Percentiles rank a stretch among this genome's conserved stretches.
phyloP scores from a whole-genome alignment of 1,139 yeast genomes.

The Saccharomyces hybrid region DNA sequence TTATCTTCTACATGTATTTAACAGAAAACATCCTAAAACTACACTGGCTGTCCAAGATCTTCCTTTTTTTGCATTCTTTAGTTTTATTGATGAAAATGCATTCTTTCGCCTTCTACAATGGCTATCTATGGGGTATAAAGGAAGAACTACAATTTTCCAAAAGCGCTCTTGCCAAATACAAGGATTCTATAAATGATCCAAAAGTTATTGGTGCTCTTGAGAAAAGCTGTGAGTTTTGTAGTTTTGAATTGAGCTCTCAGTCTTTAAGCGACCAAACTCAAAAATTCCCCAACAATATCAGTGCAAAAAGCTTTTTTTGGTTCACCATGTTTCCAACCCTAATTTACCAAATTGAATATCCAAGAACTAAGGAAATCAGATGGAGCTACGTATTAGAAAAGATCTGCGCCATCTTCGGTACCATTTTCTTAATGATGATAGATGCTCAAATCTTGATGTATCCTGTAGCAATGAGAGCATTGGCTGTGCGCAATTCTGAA shows the following conservation, averaged over 20 bases:
- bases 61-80: slow-evolving; percentile 69
- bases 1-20: slow-evolving; percentile 41
- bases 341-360: slow-evolving; percentile 72
- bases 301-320: slow-evolving; percentile 56
- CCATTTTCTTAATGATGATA: slow-evolving; percentile 71
- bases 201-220: slow-evolving; percentile 33
- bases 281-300: slow-evolving; percentile 64
- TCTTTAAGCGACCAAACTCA: slow-evolving; percentile 20
- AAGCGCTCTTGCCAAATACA: slow-evolving; percentile 25
- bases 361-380: slow-evolving; percentile 63
- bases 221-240: slow-evolving; percentile 52
- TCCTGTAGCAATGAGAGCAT: slow-evolving; percentile 62
- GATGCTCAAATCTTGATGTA: slow-evolving; percentile 73
- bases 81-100: slow-evolving; percentile 91
- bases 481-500: slow-evolving; percentile 42
- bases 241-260: slow-evolving; percentile 53
- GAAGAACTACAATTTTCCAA: slow-evolving; percentile 50
- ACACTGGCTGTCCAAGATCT: slow-evolving; percentile 87
- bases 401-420: slow-evolving; percentile 74
- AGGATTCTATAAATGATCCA: slow-evolving; percentile 11
- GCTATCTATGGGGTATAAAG: slow-evolving; percentile 65
- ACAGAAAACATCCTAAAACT: slow-evolving; percentile 43
- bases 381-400: slow-evolving; percentile 67
- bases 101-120: slow-evolving; percentile 82
- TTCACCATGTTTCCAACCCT: slow-evolving; percentile 88